phyloP scores from a whole-genome alignment of 768 basidiomycete genomes.

The Sporobolomyces phaffii region DNA sequence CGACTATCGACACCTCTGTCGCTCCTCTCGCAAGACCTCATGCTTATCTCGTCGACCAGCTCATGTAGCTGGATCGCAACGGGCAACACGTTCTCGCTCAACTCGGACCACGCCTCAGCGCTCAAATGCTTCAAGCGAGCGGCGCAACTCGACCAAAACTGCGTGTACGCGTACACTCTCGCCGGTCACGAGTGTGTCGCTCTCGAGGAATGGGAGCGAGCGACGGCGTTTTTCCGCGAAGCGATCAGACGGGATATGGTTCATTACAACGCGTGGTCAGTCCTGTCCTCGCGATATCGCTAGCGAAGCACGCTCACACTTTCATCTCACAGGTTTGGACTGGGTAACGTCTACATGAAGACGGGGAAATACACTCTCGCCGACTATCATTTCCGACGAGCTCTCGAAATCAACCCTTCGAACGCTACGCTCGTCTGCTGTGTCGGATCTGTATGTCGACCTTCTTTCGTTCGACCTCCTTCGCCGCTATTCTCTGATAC shows the following conservation, averaged over 20 bases:
- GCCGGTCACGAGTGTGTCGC: slow-evolving; percentile 89
- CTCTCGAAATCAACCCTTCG: slow-evolving; percentile 82
- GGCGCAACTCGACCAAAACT: slow-evolving; percentile 55
- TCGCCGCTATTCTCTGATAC: too few species aligned
- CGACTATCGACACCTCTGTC: slow-evolving; percentile 77
- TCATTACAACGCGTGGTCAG: slow-evolving; percentile 98
- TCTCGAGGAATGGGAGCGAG: slow-evolving; percentile 89
- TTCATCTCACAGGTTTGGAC: slow-evolving; percentile 70
- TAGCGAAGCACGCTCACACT: neutral
- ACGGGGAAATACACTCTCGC: slow-evolving; percentile 88
- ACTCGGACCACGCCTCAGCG: slow-evolving; percentile 88
- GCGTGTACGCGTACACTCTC: slow-evolving; percentile 87
- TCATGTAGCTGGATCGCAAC: slow-evolving; percentile 92
- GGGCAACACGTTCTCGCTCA: slow-evolving; percentile 89
- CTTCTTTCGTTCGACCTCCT: too few species aligned
- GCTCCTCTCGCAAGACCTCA: slow-evolving; percentile 84
- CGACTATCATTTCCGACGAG: slow-evolving; percentile 92
- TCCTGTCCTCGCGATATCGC: slow-evolving; percentile 31
- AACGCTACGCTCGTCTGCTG: slow-evolving; percentile 95
- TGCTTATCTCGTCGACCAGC: slow-evolving; percentile 73
- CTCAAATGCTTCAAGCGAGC: slow-evolving; percentile 91
- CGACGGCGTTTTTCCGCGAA: slow-evolving; percentile 82
- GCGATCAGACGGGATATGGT: slow-evolving; percentile 84
- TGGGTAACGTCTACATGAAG: slow-evolving; percentile 91
- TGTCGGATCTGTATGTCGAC: slow-evolving; percentile 87